Conservation (phyloP, 352 stramenopile species). For the Globisporangium paddicum region DNA sequence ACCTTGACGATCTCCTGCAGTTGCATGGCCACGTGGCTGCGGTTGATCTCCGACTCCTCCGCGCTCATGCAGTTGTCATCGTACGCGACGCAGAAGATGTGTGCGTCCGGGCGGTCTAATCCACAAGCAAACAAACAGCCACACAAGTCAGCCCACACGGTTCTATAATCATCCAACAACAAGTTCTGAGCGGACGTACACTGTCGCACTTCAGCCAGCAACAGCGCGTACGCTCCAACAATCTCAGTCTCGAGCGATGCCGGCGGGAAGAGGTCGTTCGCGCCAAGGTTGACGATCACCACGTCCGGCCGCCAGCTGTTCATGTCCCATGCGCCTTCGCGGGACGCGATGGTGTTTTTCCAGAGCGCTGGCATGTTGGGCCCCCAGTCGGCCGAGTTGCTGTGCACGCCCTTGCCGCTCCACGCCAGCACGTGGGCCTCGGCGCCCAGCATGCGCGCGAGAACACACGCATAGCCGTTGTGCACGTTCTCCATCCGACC, state of each 20-base stretch:
- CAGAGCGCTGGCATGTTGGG: conserved; percentile 76
- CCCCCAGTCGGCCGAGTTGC: conserved; percentile 80
- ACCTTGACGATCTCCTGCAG: conserved; percentile 85
- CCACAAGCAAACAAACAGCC: no score
- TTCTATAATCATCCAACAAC: neutral
- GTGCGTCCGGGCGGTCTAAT: conserved; percentile 72
- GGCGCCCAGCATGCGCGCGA: conserved; percentile 79
- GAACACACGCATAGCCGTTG: conserved; percentile 82
- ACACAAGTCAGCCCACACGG: neutral
- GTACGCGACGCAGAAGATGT: conserved; percentile 87
- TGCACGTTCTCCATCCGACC: conserved; percentile 87
- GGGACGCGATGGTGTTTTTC: conserved; percentile 83
- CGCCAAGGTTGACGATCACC: conserved; percentile 80
- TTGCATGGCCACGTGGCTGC: conserved; percentile 73
- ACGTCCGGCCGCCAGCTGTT: conserved; percentile 69
- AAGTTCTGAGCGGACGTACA: conserved; percentile 32
- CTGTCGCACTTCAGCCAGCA: conserved; percentile 72
- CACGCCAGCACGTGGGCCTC: conserved; percentile 83
- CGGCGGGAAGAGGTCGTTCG: conserved; percentile 81
- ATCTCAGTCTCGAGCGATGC: conserved; percentile 83
- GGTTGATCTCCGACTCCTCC: conserved; percentile 67
- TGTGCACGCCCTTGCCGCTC: conserved; percentile 85
- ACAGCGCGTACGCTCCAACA: conserved; percentile 62
- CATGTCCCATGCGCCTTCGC: conserved; percentile 68
- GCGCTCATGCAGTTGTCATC: conserved; percentile 80